phyloP scores from a whole-genome alignment of 2,329 filamentous ascomycete genomes.

The Chaetomium olivaceum region DNA sequence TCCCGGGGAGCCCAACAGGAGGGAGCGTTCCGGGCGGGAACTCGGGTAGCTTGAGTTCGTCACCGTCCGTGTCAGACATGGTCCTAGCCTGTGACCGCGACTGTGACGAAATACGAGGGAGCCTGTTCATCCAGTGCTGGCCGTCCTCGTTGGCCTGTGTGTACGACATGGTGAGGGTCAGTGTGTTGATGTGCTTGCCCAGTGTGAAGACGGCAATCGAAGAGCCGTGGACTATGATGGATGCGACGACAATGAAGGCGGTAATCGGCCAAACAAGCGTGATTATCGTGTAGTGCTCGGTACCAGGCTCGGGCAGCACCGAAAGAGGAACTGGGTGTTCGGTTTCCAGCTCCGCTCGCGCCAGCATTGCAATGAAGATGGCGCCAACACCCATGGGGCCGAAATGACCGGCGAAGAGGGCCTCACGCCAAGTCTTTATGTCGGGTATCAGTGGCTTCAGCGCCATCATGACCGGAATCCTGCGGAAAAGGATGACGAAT shows the following conservation, averaged over 20 bases:
- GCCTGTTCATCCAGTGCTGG: slow-evolving; percentile 89
- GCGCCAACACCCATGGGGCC: slow-evolving; percentile 96
- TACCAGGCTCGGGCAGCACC: slow-evolving; percentile 55
- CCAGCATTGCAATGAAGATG: slow-evolving; percentile 91
- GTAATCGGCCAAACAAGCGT: slow-evolving; percentile 93
- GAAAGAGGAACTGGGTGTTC: slow-evolving; percentile 72
- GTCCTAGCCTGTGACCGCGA: slow-evolving; percentile 81
- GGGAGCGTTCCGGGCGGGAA: slow-evolving; percentile 71
- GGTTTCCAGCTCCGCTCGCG: slow-evolving; percentile 85
- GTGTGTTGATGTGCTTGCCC: slow-evolving; percentile 95
- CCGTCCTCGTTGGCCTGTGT: slow-evolving; percentile 86
- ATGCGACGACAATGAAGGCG: slow-evolving; percentile 89
- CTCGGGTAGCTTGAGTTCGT: slow-evolving; percentile 60
- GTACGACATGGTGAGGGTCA: slow-evolving; percentile 94
- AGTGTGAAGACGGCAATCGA: slow-evolving; percentile 97
- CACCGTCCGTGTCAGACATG: slow-evolving; percentile 75
- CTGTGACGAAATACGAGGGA: slow-evolving; percentile 69
- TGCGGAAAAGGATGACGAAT: slow-evolving; percentile 91
- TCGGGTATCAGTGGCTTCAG: slow-evolving; percentile 94
- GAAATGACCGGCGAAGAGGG: slow-evolving; percentile 94
- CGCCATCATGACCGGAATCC: slow-evolving; percentile 89
- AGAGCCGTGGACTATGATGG: slow-evolving; percentile 95
- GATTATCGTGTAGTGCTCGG: slow-evolving; percentile 68
- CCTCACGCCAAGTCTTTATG: slow-evolving; percentile 97
- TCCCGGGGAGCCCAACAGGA: slow-evolving; percentile 69